Evolutionary conservation across 1,284 basidiomycete genomes (phyloP).

Genomic region (Rhodotorula sp.): DNA sequence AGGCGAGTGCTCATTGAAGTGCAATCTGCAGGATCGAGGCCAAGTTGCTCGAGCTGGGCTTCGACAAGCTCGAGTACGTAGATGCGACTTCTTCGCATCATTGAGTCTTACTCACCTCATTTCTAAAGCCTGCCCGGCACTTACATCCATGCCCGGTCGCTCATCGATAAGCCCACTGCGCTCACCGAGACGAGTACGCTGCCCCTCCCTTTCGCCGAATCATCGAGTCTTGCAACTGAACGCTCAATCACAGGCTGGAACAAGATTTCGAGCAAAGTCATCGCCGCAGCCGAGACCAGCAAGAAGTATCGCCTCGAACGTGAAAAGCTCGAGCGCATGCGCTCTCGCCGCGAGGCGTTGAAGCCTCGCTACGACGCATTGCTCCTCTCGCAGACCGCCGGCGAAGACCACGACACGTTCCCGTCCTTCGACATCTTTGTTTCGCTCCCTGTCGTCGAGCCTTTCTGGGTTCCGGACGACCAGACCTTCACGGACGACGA

Average conservation of each 20-base stretch:
- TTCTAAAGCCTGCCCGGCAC: background rate
- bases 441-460: background rate
- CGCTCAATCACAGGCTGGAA: conserved; percentile 6
- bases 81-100: background rate
- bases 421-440: conserved; percentile 4
- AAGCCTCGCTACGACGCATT: conserved; percentile 1
- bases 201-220: no score
- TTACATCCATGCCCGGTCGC: background rate
- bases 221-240: no score
- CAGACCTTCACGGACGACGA: background rate
- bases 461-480: conserved; percentile 7
- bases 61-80: background rate
- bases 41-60: background rate
- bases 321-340: background rate
- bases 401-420: background rate
- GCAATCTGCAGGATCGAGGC: background rate
- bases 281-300: background rate
- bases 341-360: background rate
- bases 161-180: background rate
- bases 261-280: background rate
- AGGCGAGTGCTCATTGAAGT: background rate
- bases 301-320: background rate
- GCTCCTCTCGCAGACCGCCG: background rate
- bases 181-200: conserved; percentile 11
- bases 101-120: no score